A percentile compares a stretch with the other conserved stretches of the same genome.
phyloP scores from a whole-genome alignment of 192 early-diverging fungal species.

The Podila minutissima region DNA sequence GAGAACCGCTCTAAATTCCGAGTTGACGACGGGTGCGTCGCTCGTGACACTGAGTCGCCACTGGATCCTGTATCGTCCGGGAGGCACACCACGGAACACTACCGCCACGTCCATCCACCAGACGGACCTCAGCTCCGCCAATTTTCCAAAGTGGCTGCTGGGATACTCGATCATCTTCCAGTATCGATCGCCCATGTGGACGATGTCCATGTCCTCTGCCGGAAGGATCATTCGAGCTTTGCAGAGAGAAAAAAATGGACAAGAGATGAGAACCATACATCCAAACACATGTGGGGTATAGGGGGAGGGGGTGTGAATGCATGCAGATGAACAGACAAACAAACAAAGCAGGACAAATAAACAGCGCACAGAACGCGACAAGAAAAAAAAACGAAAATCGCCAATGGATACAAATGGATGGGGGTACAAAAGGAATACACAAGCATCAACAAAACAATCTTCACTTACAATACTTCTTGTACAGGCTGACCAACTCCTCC shows the following conservation, averaged over 20 bases:
- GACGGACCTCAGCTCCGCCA: conserved; percentile 37
- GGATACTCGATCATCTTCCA: conserved; percentile 33
- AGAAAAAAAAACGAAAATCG: neutral
- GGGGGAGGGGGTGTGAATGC: neutral
- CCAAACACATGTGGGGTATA: neutral
- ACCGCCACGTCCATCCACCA: conserved; percentile 44
- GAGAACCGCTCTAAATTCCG: conserved; percentile 35
- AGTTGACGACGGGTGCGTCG: conserved; percentile 40
- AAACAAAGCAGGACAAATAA: no score
- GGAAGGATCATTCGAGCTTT: conserved; percentile 21
- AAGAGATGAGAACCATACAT: neutral
- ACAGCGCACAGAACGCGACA: no score
- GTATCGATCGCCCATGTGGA: conserved; percentile 37
- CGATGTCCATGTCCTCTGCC: conserved; percentile 24
- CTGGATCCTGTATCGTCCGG: conserved; percentile 44
- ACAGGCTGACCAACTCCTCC: conserved; percentile 20
- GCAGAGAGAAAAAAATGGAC: neutral
- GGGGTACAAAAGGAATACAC: no score
- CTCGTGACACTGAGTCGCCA: conserved; percentile 34
- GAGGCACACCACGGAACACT: conserved; percentile 21
- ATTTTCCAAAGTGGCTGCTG: conserved; percentile 21
- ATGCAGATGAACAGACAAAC: no score
- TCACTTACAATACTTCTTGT: conserved; percentile 29
- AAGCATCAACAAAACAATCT: neutral
- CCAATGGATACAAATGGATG: no score